Percentiles rank a stretch among this genome's conserved stretches.
Evolutionary conservation across 345 rosid species (phyloP).

Genomic region (Eucalyptus marginata): DNA sequence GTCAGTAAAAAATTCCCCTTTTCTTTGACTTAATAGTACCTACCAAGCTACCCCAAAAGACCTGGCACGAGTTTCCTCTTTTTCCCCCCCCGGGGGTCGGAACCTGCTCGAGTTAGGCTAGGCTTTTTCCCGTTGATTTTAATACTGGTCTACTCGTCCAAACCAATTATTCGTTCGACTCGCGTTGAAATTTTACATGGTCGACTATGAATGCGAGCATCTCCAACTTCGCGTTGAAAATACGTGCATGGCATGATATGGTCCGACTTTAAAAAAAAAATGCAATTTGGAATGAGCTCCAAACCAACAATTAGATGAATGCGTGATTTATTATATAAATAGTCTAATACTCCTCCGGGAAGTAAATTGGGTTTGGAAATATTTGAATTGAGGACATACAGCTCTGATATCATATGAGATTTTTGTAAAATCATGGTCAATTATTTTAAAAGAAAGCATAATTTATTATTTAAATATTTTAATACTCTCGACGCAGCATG

Average conservation of each 20-base stretch:
- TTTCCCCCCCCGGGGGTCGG: neutral
- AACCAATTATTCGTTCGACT: neutral
- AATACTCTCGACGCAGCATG: rapidly evolving
- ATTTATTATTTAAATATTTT: too few species aligned
- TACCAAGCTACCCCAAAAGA: neutral
- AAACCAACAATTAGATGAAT: too few species aligned
- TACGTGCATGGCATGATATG: rapidly evolving
- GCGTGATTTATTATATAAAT: too few species aligned
- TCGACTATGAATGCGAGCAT: neutral
- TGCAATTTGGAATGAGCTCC: rapidly evolving
- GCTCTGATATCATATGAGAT: rapidly evolving
- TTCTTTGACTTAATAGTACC: neutral
- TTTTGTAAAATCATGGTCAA: too few species aligned
- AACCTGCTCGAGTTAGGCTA: neutral
- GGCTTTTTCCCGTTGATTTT: neutral
- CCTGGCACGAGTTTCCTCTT: neutral
- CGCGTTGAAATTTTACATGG: neutral
- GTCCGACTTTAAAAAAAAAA: neutral
- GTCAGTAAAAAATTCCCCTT: neutral
- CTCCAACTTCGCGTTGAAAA: neutral
- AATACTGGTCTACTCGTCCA: neutral
- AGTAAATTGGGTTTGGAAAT: too few species aligned
- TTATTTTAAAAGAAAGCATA: too few species aligned
- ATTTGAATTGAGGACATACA: rapidly evolving
- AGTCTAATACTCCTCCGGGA: rapidly evolving